Base-by-base conservation (phyloP, 495 filamentous ascomycete genomes). In the Oidiodendron maius region DNA sequence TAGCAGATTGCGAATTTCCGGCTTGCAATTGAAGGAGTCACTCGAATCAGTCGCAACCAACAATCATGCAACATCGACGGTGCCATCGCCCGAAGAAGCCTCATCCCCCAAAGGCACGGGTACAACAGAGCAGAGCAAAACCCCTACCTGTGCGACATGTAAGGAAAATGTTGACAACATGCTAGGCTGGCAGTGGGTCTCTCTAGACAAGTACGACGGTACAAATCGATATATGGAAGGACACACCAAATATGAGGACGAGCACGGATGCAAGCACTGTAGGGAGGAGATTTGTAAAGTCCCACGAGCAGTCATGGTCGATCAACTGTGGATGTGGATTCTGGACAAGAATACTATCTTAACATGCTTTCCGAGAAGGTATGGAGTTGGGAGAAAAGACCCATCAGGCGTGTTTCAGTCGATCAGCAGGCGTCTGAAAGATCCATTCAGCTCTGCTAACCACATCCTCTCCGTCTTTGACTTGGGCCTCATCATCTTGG, bases 241-340 rank as follows among this genome's bases (percentile, higher is more conserved):
- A n/a, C n/a, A n/a, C n/a, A n/a, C n/a, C n/a, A n/a, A n/a, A n/a
- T n/a, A n/a, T n/a, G n/a, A n/a, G n/a, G n/a, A n/a, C n/a, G 42
- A 45, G 6, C 1, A 18, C 1, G 42, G 42, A 2, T 45, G 42
- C n/a, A 20, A 45, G 4, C 24, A 32, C 16, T 45, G 42, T n/a
- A 24, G 26, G 15, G 42, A 5, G 3, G 34, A 45, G 10, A 45
- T 45, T 28, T 32, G 42, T 15, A 39, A 39, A 17, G 15, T 39
- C 15, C 18, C 36, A 10, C 5, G 36, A 6, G 36, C 18, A 6
- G 18, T 16, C 36, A 39, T 39, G 36, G 36, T 39, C 36, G 36
- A 39, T 17, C 36, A 39, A 39, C 18, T 39, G 36, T 39, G 36
- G 36, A 39, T 39, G 36, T 39, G 36, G 36, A 39, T 39, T 17